Evolutionary conservation across 1,139 yeast genomes (phyloP), one percentile per base, ranked within the genome.

Genomic region (Geotrichum citri-aurantii): DNA sequence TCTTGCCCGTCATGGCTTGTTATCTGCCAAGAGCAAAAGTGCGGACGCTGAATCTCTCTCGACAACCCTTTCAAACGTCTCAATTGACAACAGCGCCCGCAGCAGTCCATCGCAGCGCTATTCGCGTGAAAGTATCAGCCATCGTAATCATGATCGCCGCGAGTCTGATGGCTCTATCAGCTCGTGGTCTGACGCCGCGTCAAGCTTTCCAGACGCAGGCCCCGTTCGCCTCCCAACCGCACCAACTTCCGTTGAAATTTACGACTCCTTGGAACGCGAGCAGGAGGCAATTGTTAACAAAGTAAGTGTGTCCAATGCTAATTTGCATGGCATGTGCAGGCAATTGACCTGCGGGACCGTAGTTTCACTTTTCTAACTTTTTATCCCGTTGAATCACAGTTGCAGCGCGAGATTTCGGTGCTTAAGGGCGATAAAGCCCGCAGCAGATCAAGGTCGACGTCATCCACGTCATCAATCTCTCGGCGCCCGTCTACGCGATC

Each of bases 271-370:
- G 42, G 62, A 59, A 31, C 59, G 69, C 27, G 75, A 73, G 63
- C 74, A 72, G 60, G 75, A 73, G 60, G 75, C 75, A 4, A 71
- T 73, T 48, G 75, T 73, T 50, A 73, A 73, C 64, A 68, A 68
- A 48, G 60, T 58, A 40, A 17, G 57, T 47, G 21, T 33, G 6
- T 17, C 23, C 24, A 2, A n/a, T 12, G 19, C 19, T 6, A 37
- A 37, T 37, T 37, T 37, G 17, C 42, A 3, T 14, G 10, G 14
- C 12, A 8, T 3, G 12, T 8, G 6, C 37, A 31, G 37, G 17
- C 42, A 37, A 37, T 37, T 37, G 42, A n/a, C 19, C 17, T 7
- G 19, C 42, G 11, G 42, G 14, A 17, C 12, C 14, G 26, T 27
- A 21, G 12, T 19, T 10, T 14, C 8, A 12, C 31, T 23, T 19